These are phyloP conservation scores for Omphalotus olearius DNA, from an alignment of 1,284 basidiomycete genomes.

Conservation along the genomic window DNA sequence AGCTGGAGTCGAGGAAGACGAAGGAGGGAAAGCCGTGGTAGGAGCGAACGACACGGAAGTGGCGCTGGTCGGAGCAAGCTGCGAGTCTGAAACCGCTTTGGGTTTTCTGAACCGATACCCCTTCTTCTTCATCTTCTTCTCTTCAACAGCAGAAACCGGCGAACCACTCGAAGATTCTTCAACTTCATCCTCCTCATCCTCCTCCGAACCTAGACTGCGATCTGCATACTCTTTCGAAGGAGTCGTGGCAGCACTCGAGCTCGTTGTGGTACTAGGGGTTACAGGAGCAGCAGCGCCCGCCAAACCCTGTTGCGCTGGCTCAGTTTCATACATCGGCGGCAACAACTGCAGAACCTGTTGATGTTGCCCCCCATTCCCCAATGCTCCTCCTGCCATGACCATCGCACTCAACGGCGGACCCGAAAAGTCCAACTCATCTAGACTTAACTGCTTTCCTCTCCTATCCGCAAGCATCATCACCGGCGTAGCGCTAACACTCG, in stretches of 20 bases:
- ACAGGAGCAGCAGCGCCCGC: constrained; percentile 22
- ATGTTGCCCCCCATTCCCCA: constrained; percentile 14
- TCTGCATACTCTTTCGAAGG: constrained; percentile 7
- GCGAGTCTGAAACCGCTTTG: neutral
- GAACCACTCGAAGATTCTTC: neutral
- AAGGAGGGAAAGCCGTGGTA: neutral
- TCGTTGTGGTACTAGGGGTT: neutral
- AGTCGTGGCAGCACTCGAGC: constrained; percentile 8
- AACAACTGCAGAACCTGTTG: constrained; percentile 1
- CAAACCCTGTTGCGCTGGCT: constrained; percentile 42
- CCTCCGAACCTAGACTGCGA: constrained; percentile 1
- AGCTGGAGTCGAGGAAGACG: neutral
- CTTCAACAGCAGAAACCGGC: constrained; percentile 18
- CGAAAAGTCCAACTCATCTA: constrained; percentile 63
- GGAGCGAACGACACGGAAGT: neutral
- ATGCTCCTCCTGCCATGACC: constrained; percentile 14
- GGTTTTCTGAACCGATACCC: too few species aligned
- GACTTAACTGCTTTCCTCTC: constrained; percentile 32
- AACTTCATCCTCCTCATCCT: constrained; percentile 21
- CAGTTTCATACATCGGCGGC: constrained; percentile 30
- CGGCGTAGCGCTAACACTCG: constrained; percentile 47
- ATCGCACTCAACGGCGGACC: constrained; percentile 41
- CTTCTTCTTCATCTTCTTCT: constrained; percentile 12
- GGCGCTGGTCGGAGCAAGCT: neutral
- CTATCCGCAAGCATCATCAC: constrained; percentile 31